phyloP scores from a whole-genome alignment of 768 basidiomycete species.

The Boletus rubescentipes region DNA sequence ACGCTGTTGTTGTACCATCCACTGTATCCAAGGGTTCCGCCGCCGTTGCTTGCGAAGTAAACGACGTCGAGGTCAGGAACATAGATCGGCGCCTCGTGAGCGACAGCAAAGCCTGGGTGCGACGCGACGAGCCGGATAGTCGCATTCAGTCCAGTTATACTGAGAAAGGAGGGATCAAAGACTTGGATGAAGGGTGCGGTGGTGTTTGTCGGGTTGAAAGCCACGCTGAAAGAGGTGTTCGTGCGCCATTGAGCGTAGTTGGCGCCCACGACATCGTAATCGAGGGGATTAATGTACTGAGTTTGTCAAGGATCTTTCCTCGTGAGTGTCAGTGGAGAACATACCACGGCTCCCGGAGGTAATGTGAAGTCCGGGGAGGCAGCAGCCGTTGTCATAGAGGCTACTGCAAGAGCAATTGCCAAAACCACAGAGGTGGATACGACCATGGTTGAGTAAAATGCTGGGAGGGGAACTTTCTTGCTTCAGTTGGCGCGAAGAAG shows the following conservation, averaged over 20 bases:
- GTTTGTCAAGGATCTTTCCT: not conserved
- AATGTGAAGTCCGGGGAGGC: conserved; percentile 1
- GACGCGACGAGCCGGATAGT: conserved; percentile 61
- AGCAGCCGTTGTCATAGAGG: not conserved
- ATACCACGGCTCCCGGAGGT: conserved; percentile 26
- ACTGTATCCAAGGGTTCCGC: conserved; percentile 63
- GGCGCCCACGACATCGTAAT: conserved; percentile 51
- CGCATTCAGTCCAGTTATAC: conserved; percentile 56
- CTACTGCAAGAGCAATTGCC: conserved; percentile 1
- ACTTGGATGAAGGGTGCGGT: conserved; percentile 59
- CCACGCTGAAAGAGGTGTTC: conserved; percentile 35
- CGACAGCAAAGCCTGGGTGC: conserved; percentile 65
- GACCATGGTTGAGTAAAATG: not conserved
- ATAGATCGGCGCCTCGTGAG: conserved; percentile 79
- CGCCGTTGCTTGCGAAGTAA: conserved; percentile 71
- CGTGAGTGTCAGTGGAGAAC: not conserved
- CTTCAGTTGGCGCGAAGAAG: not conserved
- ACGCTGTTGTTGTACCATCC: conserved; percentile 64
- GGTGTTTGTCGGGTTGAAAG: conserved; percentile 63
- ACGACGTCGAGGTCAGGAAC: conserved; percentile 62
- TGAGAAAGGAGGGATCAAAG: conserved; percentile 53
- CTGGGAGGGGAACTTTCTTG: not conserved
- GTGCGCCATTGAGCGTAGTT: conserved; percentile 39
- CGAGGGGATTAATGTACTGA: conserved; percentile 51
- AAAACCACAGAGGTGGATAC: conserved; percentile 1